Conservation (phyloP, 148 eudicot species). For the Fagopyrum esculentum region DNA sequence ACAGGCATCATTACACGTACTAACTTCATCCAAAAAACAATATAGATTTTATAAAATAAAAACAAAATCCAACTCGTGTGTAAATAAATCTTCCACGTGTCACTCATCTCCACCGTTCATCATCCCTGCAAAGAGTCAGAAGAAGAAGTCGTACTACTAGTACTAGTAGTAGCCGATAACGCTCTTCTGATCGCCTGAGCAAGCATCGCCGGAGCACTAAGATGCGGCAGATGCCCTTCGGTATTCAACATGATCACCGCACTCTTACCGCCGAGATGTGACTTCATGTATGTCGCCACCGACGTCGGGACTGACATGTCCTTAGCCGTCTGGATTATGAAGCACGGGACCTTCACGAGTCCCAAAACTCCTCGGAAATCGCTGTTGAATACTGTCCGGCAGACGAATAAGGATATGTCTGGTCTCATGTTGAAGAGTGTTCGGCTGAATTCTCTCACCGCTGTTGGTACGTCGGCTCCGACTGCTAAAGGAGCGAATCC, state of each 20-base stretch:
- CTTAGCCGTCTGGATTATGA: conserved; percentile 68
- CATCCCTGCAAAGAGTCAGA: background rate
- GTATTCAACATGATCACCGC: conserved; percentile 54
- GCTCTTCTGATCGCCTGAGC: conserved; percentile 52
- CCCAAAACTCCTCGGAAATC: conserved; percentile 70
- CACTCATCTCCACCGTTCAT: background rate
- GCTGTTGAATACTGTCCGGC: conserved; percentile 58
- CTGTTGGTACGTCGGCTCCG: conserved; percentile 91
- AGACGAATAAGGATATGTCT: conserved; percentile 70
- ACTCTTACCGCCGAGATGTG: conserved; percentile 63
- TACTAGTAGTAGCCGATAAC: conserved; percentile 15
- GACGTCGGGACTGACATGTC: conserved; percentile 85
- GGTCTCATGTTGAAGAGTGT: conserved; percentile 95
- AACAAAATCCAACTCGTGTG: background rate
- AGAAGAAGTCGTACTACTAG: background rate
- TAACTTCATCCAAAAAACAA: no score
- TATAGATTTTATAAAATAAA: no score
- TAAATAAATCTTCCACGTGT: background rate
- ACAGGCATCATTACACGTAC: no score
- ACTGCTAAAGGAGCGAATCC: conserved; percentile 89
- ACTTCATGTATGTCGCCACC: conserved; percentile 67
- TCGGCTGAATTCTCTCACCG: conserved; percentile 84
- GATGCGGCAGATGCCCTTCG: conserved; percentile 90
- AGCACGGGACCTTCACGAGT: conserved; percentile 72
- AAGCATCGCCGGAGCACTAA: conserved; percentile 65